A percentile compares a stretch with the other conserved stretches of the same genome.
These are phyloP conservation scores for Dipteronia sinensis DNA, from an alignment of 345 rosid species.

Conservation along the genomic window DNA sequence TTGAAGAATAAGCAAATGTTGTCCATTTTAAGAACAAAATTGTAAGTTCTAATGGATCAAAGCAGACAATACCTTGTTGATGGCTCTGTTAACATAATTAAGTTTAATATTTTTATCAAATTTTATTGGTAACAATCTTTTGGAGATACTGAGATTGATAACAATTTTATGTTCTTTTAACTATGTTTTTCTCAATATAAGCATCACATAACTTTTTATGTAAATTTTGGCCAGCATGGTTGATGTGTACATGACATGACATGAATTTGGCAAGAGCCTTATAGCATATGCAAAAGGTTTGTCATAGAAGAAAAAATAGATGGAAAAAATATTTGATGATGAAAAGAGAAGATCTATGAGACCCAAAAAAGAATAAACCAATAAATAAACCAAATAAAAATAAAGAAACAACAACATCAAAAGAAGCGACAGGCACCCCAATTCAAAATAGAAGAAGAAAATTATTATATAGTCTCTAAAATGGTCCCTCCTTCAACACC, in stretches of 20 bases:
- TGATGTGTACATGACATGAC: neutral
- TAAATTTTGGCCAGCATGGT: constrained; percentile 2
- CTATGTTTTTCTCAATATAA: neutral
- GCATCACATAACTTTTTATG: constrained; percentile 3
- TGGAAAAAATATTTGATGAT: neutral
- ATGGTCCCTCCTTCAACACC: constrained; percentile 25
- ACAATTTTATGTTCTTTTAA: neutral
- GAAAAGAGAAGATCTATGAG: constrained; percentile 13
- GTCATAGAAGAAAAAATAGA: neutral
- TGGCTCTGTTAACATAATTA: no score
- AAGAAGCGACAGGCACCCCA: constrained; percentile 33
- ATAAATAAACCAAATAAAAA: neutral
- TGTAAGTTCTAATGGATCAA: no score
- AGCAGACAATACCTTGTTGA: no score
- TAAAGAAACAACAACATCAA: constrained; percentile 28
- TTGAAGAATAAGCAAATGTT: no score
- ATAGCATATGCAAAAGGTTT: neutral
- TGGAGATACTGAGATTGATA: neutral
- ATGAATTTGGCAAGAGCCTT: constrained; percentile 6
- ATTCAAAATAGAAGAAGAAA: neutral
- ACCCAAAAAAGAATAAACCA: neutral
- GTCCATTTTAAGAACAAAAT: no score
- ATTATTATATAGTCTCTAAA: neutral
- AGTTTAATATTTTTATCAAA: no score
- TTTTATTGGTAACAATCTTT: no score